Conservation (phyloP, 1,284 basidiomycete species). For the Agaricales sp. region DNA sequence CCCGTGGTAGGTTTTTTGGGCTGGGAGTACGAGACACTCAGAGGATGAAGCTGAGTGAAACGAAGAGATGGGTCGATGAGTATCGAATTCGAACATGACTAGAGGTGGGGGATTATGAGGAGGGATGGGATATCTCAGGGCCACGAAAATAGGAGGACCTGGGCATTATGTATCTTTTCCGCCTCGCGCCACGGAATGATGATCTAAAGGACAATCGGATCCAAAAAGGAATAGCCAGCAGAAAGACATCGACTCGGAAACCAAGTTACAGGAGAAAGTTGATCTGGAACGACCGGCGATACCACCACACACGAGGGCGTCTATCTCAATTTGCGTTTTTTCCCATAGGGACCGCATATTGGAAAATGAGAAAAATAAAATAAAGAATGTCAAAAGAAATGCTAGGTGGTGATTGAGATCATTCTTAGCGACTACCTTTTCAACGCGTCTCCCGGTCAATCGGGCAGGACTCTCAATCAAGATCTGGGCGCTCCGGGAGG, state of each 20-base stretch:
- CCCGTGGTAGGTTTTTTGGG: neutral
- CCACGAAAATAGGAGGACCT: neutral
- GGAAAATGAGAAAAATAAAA: too few relatives aligned
- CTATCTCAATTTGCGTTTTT: neutral
- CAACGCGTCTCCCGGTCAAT: neutral
- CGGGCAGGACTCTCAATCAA: neutral
- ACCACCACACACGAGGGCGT: neutral
- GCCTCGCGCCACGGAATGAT: neutral
- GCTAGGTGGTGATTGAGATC: neutral
- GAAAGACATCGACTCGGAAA: neutral
- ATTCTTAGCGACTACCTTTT: neutral
- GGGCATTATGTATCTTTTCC: neutral
- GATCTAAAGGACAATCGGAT: neutral
- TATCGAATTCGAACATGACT: neutral
- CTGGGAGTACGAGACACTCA: neutral
- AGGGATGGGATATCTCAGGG: constrained; percentile 1
- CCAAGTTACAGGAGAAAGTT: neutral
- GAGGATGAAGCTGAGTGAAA: neutral
- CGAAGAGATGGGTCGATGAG: constrained; percentile 1
- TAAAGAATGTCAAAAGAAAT: neutral
- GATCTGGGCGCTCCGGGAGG: neutral
- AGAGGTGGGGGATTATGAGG: neutral
- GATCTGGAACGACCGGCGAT: neutral
- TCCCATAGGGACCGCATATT: neutral
- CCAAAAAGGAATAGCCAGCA: neutral